Evolutionary conservation across 768 basidiomycete genomes (phyloP).

Genomic region (Naganishia onofrii): DNA sequence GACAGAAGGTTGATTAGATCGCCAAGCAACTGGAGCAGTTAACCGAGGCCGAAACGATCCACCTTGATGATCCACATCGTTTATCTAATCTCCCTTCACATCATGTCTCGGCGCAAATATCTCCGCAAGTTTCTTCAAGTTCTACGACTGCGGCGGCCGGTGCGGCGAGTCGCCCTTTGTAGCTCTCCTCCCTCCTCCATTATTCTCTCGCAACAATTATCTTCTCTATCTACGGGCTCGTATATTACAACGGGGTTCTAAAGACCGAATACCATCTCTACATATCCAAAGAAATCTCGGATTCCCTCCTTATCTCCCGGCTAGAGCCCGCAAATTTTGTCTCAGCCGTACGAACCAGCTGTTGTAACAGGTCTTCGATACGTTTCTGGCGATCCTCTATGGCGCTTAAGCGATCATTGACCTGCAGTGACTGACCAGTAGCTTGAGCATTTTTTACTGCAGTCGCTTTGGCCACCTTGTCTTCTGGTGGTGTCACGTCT

Average conservation of each 20-base stretch:
- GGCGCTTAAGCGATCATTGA: slow-evolving; percentile 35
- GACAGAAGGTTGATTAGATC: no score
- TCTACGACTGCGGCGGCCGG: no score
- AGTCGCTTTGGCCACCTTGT: slow-evolving; percentile 40
- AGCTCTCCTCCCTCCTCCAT: no score
- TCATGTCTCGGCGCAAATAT: no score
- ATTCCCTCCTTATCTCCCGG: slow-evolving; percentile 12
- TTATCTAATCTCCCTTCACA: slow-evolving; percentile 8
- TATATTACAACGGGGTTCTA: not conserved
- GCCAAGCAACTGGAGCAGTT: no score
- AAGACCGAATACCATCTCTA: not conserved
- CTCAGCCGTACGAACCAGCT: slow-evolving; percentile 29
- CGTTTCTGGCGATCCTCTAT: slow-evolving; percentile 45
- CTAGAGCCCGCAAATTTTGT: not conserved
- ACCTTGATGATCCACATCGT: not conserved
- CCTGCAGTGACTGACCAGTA: slow-evolving; percentile 8
- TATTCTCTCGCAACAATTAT: no score
- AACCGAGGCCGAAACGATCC: not conserved
- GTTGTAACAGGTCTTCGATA: slow-evolving; percentile 45
- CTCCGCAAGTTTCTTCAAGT: no score
- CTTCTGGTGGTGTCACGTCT: not conserved
- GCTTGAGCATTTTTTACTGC: slow-evolving; percentile 31
- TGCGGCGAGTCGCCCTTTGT: no score
- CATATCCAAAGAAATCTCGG: slow-evolving; percentile 8
- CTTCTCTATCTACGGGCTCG: not conserved